Conservation (phyloP, 23 red algal genomes). For the Gracilaria domingensis region DNA sequence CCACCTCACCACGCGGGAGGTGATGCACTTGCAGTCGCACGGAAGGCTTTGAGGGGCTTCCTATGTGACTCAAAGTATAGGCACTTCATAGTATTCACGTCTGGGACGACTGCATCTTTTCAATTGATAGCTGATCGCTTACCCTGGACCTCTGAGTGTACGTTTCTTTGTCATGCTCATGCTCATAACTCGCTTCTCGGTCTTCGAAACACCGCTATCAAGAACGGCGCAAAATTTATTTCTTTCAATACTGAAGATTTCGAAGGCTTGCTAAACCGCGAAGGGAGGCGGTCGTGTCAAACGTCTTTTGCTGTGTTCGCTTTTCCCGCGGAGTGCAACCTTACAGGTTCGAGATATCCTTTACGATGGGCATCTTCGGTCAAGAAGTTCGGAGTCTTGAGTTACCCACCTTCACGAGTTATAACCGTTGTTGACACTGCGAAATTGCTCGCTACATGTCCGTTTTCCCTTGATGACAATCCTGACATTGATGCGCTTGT, state of each 20-base stretch:
- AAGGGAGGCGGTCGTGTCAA: background rate
- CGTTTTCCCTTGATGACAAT: constrained; percentile 29
- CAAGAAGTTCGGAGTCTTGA: constrained; percentile 30
- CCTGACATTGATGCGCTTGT: constrained; percentile 60
- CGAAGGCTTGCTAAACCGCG: background rate
- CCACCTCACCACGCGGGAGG: constrained; percentile 25
- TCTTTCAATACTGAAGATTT: constrained; percentile 35
- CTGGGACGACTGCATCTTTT: constrained; percentile 63
- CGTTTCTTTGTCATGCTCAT: constrained; percentile 51
- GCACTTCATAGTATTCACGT: constrained; percentile 59
- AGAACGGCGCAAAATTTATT: constrained; percentile 19
- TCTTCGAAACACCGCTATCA: constrained; percentile 44
- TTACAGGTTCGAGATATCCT: constrained; percentile 66
- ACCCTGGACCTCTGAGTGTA: constrained; percentile 36
- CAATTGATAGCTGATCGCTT: constrained; percentile 45
- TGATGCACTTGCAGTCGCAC: background rate
- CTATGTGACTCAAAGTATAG: constrained; percentile 35
- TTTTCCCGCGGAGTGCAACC: constrained; percentile 68
- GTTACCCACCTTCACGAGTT: background rate
- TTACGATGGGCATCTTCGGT: constrained; percentile 26
- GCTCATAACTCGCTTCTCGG: constrained; percentile 55
- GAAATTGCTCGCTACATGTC: constrained; percentile 22
- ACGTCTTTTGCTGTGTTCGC: constrained; percentile 43
- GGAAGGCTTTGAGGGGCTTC: constrained; percentile 28
- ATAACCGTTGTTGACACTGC: constrained; percentile 70